These are phyloP conservation scores for Pseudophaeomoniella oleicola DNA, from an alignment of 2,329 filamentous ascomycete species.

Conservation along the genomic window DNA sequence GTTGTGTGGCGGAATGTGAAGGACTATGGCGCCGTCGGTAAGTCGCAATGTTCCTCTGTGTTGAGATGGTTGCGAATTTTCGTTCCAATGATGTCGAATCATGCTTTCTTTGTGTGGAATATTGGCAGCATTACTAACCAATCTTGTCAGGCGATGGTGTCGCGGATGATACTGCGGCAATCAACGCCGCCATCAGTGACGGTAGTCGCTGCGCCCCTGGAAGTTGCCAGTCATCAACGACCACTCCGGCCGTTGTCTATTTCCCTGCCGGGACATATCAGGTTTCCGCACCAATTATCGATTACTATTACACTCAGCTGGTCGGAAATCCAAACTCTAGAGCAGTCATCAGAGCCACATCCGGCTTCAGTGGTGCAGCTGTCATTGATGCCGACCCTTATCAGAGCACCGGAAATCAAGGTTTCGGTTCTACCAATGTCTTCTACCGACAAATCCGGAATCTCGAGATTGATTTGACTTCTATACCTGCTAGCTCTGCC, in stretches of 20 bases:
- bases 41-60: too few species aligned
- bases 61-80: too few species aligned
- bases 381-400: slow-evolving; percentile 45
- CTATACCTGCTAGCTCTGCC: slow-evolving; percentile 15
- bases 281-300: slow-evolving; percentile 40
- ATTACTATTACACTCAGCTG: slow-evolving; percentile 50
- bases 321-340: slow-evolving; percentile 44
- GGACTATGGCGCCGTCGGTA: slow-evolving; percentile 58
- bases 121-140: neutral
- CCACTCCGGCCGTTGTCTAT: slow-evolving; percentile 41
- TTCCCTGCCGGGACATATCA: slow-evolving; percentile 44
- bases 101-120: neutral
- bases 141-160: slow-evolving; percentile 27
- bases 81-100: too few species aligned
- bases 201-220: slow-evolving; percentile 30
- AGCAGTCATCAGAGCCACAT: slow-evolving; percentile 39
- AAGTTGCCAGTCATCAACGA: slow-evolving; percentile 28
- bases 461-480: slow-evolving; percentile 44
- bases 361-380: slow-evolving; percentile 39
- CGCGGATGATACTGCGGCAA: slow-evolving; percentile 43
- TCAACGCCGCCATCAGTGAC: slow-evolving; percentile 31
- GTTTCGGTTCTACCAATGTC: slow-evolving; percentile 38
- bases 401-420: slow-evolving; percentile 22
- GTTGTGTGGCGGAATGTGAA: slow-evolving; percentile 63
- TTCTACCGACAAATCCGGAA: slow-evolving; percentile 54